A percentile compares a stretch with the other conserved stretches of the same genome.
These are phyloP conservation scores for Fusarium equiseti DNA, from an alignment of 2,329 filamentous ascomycete genomes.

Conservation along the genomic window DNA sequence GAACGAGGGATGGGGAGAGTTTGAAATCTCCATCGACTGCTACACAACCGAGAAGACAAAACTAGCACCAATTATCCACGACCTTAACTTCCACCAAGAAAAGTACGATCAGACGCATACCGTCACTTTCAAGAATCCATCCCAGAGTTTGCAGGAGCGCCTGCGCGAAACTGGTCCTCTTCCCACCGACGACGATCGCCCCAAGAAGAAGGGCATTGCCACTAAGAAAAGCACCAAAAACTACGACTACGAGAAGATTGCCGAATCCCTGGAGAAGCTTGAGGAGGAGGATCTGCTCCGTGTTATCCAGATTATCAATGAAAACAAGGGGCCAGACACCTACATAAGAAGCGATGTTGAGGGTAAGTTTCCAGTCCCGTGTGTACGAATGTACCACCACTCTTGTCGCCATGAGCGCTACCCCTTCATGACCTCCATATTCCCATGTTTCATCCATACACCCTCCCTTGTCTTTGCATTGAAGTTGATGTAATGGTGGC, in stretches of 20 bases:
- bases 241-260: slow-evolving; percentile 94
- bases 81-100: slow-evolving; percentile 88
- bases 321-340: slow-evolving; percentile 93
- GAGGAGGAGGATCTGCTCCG: slow-evolving; percentile 93
- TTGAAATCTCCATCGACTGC: slow-evolving; percentile 91
- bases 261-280: slow-evolving; percentile 88
- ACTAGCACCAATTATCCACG: slow-evolving; percentile 78
- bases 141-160: slow-evolving; percentile 81
- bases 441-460: neutral
- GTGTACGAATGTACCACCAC: neutral
- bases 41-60: slow-evolving; percentile 90
- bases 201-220: slow-evolving; percentile 71
- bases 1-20: slow-evolving; percentile 98
- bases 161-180: slow-evolving; percentile 88
- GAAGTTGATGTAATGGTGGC: slow-evolving; percentile 51
- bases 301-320: slow-evolving; percentile 97
- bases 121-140: slow-evolving; percentile 92
- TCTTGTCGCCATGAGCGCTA: neutral
- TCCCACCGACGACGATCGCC: slow-evolving; percentile 76
- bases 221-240: slow-evolving; percentile 82
- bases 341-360: slow-evolving; percentile 98
- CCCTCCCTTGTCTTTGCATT: slow-evolving; percentile 35
- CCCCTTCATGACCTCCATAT: neutral
- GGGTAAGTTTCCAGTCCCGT: slow-evolving; percentile 68
- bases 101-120: slow-evolving; percentile 86